Conservation (phyloP, 23 red algal genomes). For the Gracilaria vermiculophylla region DNA sequence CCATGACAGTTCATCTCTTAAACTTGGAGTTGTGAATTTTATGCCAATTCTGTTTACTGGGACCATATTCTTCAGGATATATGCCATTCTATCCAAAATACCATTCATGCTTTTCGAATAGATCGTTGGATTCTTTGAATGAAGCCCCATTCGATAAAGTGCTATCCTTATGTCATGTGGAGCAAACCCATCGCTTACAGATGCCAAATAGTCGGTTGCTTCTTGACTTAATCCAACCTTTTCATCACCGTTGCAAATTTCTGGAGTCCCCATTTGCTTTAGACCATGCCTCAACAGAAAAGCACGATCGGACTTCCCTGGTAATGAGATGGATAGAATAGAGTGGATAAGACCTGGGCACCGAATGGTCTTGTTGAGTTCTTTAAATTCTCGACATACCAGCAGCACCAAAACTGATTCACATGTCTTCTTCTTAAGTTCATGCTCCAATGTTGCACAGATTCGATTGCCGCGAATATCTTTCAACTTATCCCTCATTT, state of each 20-base stretch:
- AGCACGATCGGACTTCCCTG: not conserved
- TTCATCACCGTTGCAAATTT: not conserved
- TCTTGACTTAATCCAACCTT: not conserved
- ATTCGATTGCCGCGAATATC: not conserved
- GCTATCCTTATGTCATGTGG: constrained; percentile 25
- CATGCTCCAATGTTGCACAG: not conserved
- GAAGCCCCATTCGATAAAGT: not conserved
- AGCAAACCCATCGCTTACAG: constrained; percentile 7
- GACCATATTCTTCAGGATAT: constrained; percentile 19
- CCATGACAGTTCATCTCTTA: constrained; percentile 61
- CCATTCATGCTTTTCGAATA: not conserved
- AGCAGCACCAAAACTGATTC: constrained; percentile 25
- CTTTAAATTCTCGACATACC: not conserved
- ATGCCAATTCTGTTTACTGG: constrained; percentile 47
- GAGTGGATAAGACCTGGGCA: constrained; percentile 13
- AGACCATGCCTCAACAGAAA: not conserved
- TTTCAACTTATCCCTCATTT: not conserved
- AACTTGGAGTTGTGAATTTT: not conserved
- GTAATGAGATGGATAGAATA: not conserved
- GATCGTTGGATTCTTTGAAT: not conserved
- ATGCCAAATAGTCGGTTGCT: not conserved
- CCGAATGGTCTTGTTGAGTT: constrained; percentile 12
- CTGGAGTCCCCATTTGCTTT: not conserved
- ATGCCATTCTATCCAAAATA: not conserved
- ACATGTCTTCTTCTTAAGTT: constrained; percentile 1